A percentile compares a stretch with the other conserved stretches of the same genome.
Evolutionary conservation across 441 rosid species (phyloP).

Genomic region (Erysimum cheiri): DNA sequence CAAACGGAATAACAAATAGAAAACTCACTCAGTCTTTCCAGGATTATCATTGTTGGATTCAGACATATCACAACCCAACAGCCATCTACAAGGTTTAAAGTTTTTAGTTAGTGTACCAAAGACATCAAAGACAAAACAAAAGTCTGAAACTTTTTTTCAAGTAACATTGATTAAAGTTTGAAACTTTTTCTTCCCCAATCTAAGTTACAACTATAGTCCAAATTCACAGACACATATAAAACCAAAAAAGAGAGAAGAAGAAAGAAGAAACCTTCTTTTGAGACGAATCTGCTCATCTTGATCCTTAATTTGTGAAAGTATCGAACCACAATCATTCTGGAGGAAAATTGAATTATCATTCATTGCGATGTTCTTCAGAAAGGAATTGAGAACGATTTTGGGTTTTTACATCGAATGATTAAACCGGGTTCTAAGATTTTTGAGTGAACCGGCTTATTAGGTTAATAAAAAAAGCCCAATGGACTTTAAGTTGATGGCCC

Average conservation of each 20-base stretch:
- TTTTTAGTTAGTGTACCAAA: slow-evolving; percentile 1
- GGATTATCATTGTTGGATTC: slow-evolving; percentile 43
- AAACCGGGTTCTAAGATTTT: not conserved
- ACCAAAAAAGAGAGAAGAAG: not conserved
- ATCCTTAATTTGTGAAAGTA: slow-evolving; percentile 55
- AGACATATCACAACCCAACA: slow-evolving; percentile 61
- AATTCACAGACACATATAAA: not conserved
- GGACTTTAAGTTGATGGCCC: not conserved
- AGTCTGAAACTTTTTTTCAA: slow-evolving; percentile 19
- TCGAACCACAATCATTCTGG: slow-evolving; percentile 39
- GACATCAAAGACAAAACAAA: slow-evolving; percentile 3
- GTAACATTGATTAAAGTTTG: too few species aligned
- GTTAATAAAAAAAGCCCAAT: not conserved
- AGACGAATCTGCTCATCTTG: slow-evolving; percentile 53
- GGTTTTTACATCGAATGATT: not conserved
- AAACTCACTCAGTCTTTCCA: slow-evolving; percentile 53
- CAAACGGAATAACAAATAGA: not conserved
- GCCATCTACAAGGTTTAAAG: slow-evolving; percentile 59
- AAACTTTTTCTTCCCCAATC: too few species aligned
- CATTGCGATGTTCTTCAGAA: not conserved
- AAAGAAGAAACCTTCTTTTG: slow-evolving; percentile 47
- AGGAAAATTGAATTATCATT: slow-evolving; percentile 26
- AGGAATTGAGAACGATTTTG: not conserved
- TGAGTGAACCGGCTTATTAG: not conserved
- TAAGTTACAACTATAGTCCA: not conserved